Evolutionary conservation across 768 basidiomycete species (phyloP).

Genomic region (Kwoniella sp.): DNA sequence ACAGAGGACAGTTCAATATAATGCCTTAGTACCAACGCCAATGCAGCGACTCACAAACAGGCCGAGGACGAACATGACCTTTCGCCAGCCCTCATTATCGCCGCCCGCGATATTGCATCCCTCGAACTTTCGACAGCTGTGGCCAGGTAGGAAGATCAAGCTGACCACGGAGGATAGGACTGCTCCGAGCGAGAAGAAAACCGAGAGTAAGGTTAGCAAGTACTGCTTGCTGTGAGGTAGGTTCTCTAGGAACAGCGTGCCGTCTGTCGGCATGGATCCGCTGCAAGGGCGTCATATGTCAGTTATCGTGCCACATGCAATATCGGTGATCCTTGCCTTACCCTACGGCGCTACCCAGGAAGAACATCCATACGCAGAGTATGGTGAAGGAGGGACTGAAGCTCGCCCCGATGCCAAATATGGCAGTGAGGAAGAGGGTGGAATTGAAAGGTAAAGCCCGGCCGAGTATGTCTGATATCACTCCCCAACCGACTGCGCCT

Average conservation of each 20-base stretch:
- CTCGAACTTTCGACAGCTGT: conserved; percentile 49
- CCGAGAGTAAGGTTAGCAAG: conserved; percentile 80
- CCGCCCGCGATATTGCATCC: conserved; percentile 60
- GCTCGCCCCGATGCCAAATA: conserved; percentile 79
- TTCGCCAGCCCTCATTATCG: conserved; percentile 85
- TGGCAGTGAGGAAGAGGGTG: conserved; percentile 80
- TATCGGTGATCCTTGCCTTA: conserved; percentile 44
- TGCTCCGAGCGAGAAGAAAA: conserved; percentile 94
- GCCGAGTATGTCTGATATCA: conserved; percentile 81
- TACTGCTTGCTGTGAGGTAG: conserved; percentile 89
- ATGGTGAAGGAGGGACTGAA: conserved; percentile 64
- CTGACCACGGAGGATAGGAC: conserved; percentile 78
- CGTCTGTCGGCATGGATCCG: conserved; percentile 94
- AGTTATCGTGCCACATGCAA: not conserved
- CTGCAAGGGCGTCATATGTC: conserved; percentile 50
- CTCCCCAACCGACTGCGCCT: conserved; percentile 83
- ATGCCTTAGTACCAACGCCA: too few relatives aligned
- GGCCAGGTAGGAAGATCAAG: conserved; percentile 69
- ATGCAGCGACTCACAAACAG: conserved; percentile 64
- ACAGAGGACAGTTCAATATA: not conserved
- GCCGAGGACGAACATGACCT: conserved; percentile 71
- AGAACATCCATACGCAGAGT: conserved; percentile 74
- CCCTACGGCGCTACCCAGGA: conserved; percentile 88
- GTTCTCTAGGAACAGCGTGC: conserved; percentile 75
- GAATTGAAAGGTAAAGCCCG: conserved; percentile 86